Base-by-base conservation (phyloP, 257 asterid species). In the Solanum bulbocastanum region DNA sequence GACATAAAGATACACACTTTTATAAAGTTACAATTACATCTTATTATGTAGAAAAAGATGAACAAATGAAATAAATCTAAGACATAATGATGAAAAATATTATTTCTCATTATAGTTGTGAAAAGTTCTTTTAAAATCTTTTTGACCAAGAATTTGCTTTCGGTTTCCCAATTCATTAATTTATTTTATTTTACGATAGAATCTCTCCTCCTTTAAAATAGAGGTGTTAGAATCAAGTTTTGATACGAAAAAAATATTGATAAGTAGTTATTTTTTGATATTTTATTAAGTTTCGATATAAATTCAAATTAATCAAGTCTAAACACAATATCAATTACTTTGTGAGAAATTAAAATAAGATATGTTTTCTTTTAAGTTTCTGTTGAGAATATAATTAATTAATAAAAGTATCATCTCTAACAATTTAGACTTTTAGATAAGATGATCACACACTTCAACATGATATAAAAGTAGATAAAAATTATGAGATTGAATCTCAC, bases 1-100 rank as follows among this genome's bases (percentile, higher is more conserved):
- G 69, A 81, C 85, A 81, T 46, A 81, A 81, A 81, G 85, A 76
- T 23, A 46, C 20, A 81, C 42, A 81, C 85, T 81, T 81, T 81
- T 46, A 81, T 81, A 81, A 81, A 81, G 85, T 81, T 46, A 81
- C 30, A 81, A 46, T 46, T 46, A 81, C 18, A 81, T 46, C 40
- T 16, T 71, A 71, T 32, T 71, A 15, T 40, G 62, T 30, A 18
- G 27, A 30, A 46, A 79, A 49, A 46, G 85, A 81, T 46, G 42
- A 81, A 18, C 40, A 74, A 46, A 81, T 46, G 56, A 81, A 46
- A 30, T 81, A 46, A 46, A 81, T 81, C 85, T 16, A 46, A 16
- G 85, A 81, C 85, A 81, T 46, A 46, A 81, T 81, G 85, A 81
- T 81, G 85, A 32, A 81, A 46, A 81, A 46, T 81, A 52, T 4